A percentile compares a stretch with the other conserved stretches of the same genome.
Conservation (phyloP, 83 land plant species). For the Picea abies region DNA sequence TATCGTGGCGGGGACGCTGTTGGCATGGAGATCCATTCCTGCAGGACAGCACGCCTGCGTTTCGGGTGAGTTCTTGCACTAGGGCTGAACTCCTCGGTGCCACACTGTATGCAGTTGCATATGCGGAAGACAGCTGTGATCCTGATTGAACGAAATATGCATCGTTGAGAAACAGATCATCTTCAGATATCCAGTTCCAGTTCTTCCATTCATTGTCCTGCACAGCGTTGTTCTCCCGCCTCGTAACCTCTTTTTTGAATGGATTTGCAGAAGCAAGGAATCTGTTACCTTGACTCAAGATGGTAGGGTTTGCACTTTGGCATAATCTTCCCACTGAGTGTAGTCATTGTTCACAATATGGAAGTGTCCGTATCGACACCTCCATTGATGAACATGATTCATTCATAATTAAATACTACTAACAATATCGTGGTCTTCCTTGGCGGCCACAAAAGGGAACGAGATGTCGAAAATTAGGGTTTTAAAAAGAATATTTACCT, state of each 20-base stretch:
- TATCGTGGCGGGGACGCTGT: too few relatives aligned
- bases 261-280: slow-evolving; percentile 12
- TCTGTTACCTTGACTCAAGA: slow-evolving; percentile 36
- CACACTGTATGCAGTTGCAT: neutral
- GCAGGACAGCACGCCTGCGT: slow-evolving; percentile 6
- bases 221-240: too few relatives aligned
- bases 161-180: slow-evolving; percentile 37
- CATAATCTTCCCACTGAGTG: slow-evolving; percentile 34
- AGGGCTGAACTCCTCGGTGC: neutral
- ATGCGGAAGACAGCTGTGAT: slow-evolving; percentile 26
- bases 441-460: too few relatives aligned
- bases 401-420: too few relatives aligned
- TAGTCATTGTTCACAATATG: slow-evolving; percentile 36
- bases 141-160: slow-evolving; percentile 51
- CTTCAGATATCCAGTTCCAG: neutral
- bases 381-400: too few relatives aligned
- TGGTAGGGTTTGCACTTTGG: slow-evolving; percentile 32
- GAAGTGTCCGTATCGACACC: slow-evolving; percentile 27
- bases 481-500: slow-evolving; percentile 11
- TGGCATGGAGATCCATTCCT: neutral
- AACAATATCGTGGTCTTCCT: too few relatives aligned
- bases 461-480: too few relatives aligned
- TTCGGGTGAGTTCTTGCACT: neutral
- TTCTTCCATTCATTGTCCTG: too few relatives aligned
- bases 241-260: neutral